Conservation (phyloP, 768 basidiomycete species). For the Lentinula detonsa region DNA sequence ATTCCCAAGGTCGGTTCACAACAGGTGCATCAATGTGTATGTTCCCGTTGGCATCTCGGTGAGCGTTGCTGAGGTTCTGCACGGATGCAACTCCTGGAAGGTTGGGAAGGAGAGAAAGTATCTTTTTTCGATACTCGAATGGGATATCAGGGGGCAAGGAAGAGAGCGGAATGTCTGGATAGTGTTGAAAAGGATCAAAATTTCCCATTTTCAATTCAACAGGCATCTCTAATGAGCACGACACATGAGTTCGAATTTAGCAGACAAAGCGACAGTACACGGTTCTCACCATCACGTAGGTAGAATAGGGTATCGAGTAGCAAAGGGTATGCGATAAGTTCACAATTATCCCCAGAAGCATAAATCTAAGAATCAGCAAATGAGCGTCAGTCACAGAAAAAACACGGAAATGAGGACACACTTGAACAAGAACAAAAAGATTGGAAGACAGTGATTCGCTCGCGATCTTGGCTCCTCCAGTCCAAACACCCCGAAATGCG, state of each 20-base stretch:
- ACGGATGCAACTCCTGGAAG: constrained; percentile 46
- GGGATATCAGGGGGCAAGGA: constrained; percentile 56
- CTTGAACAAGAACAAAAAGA: constrained; percentile 47
- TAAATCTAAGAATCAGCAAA: constrained; percentile 36
- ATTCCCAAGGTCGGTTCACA: constrained; percentile 79
- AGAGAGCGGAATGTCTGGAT: constrained; percentile 44
- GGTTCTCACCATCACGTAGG: constrained; percentile 59
- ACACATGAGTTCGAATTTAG: background rate
- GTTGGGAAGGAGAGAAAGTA: constrained; percentile 53
- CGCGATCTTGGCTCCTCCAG: constrained; percentile 38
- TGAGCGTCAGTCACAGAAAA: constrained; percentile 9
- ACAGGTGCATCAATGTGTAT: constrained; percentile 46
- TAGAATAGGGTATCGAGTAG: constrained; percentile 72
- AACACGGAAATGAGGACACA: constrained; percentile 24
- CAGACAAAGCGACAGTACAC: background rate
- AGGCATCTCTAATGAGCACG: constrained; percentile 46
- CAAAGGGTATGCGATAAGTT: constrained; percentile 55
- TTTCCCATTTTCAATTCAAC: constrained; percentile 45
- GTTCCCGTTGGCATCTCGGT: constrained; percentile 49
- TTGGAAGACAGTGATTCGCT: constrained; percentile 33
- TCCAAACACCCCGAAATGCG: constrained; percentile 58
- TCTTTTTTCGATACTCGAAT: constrained; percentile 46
- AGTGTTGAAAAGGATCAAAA: constrained; percentile 61
- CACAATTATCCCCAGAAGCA: constrained; percentile 44
- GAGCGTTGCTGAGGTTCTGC: constrained; percentile 50